Evolutionary conservation across 2,329 filamentous ascomycete species (phyloP).

Genomic region (Arthrobotrys sphaeroides): DNA sequence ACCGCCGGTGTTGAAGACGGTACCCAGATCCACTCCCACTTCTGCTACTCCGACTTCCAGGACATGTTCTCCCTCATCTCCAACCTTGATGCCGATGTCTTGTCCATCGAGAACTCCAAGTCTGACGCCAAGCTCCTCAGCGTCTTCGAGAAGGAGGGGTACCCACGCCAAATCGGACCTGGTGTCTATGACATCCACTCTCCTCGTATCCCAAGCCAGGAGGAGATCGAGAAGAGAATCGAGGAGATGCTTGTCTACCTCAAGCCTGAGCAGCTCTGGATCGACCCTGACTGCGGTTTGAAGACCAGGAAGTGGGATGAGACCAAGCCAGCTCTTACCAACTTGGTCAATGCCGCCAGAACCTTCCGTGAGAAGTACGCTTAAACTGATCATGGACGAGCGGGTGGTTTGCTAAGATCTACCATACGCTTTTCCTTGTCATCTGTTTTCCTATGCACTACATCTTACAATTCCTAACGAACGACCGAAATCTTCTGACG

Average conservation of each 20-base stretch:
- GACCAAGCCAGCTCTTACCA: constrained; percentile 93
- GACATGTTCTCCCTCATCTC: constrained; percentile 99
- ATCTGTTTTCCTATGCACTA: constrained; percentile 8
- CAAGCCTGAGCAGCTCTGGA: constrained; percentile 98
- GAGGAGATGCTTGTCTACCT: constrained; percentile 97
- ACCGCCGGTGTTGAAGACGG: constrained; percentile 92
- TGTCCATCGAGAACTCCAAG: constrained; percentile 99
- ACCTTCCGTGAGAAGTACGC: constrained; percentile 90
- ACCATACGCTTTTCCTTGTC: constrained; percentile 42
- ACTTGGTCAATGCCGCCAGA: constrained; percentile 99
- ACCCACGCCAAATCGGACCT: constrained; percentile 97
- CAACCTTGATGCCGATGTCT: constrained; percentile 94
- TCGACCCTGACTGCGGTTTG: constrained; percentile 98
- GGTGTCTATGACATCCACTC: constrained; percentile 99
- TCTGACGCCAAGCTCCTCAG: constrained; percentile 98
- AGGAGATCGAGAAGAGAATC: constrained; percentile 98
- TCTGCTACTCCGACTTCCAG: constrained; percentile 99
- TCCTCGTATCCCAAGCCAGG: constrained; percentile 92
- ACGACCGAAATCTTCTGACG: neutral
- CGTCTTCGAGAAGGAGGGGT: constrained; percentile 96
- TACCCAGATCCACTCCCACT: constrained; percentile 99
- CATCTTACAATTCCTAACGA: constrained; percentile 11
- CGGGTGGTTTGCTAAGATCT: constrained; percentile 54
- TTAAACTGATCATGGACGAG: constrained; percentile 62
- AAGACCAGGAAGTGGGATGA: constrained; percentile 99